Conservation (phyloP, 2,329 filamentous ascomycete species). For the Neofusicoccum parvum region DNA sequence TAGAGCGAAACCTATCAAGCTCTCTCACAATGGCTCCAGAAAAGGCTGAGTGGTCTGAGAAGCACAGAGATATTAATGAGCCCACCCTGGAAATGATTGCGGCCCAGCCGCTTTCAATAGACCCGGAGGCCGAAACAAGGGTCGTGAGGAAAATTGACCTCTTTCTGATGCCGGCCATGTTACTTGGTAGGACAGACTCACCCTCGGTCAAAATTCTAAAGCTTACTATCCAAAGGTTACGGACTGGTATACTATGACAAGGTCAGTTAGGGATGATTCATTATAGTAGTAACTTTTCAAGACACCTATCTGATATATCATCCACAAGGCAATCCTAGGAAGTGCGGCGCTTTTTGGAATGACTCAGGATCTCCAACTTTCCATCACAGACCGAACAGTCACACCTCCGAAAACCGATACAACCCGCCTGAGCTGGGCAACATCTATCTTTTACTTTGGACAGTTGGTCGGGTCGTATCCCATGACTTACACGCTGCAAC, state of each 20-base stretch:
- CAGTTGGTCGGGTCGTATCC: conserved; percentile 75
- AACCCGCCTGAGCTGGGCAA: conserved; percentile 72
- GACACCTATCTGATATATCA: conserved; percentile 51
- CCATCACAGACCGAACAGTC: conserved; percentile 52
- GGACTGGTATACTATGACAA: conserved; percentile 64
- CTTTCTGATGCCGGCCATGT: conserved; percentile 69
- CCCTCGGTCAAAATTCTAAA: no score
- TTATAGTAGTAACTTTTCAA: no score
- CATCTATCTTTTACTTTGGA: conserved; percentile 78
- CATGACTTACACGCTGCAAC: conserved; percentile 70
- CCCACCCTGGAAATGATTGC: background rate
- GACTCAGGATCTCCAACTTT: conserved; percentile 67
- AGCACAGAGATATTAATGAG: no score
- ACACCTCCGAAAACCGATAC: conserved; percentile 61
- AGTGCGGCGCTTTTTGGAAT: conserved; percentile 75
- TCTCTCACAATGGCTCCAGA: no score
- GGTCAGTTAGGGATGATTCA: no score
- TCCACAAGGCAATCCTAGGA: conserved; percentile 64
- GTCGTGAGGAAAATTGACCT: conserved; percentile 68
- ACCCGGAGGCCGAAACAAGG: conserved; percentile 56
- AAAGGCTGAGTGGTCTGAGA: no score
- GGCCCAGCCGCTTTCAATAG: conserved; percentile 28
- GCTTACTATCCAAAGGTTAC: conserved; percentile 46
- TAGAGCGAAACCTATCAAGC: no score
- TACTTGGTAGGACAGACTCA: conserved; percentile 32